Base-by-base conservation (phyloP, 495 filamentous ascomycete species). In the Aspergillus asperescens region DNA sequence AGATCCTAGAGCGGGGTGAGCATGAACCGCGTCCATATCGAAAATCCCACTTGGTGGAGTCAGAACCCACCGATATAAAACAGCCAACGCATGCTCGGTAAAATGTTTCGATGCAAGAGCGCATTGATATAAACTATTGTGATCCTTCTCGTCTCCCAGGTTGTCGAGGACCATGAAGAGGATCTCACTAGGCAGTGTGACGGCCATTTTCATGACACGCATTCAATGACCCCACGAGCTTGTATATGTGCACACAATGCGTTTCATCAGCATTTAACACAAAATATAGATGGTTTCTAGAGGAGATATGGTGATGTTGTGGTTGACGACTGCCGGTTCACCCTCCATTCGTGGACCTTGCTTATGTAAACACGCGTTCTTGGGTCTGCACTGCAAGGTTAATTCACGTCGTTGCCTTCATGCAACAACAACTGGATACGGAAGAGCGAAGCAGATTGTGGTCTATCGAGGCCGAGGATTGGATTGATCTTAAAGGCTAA, bases 31-130 rank as follows among this genome's bases (percentile, higher is more conserved):
- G 16, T 18, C 28, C 13, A 18, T 1, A 4, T 35, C 1, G 5
- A n/a, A n/a, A n/a, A 3, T 16, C 22, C 28, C 6, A 50, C 15
- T 25, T 37, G 23, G 29, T 15, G 27, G 25, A 7, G 34, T 8
- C 7, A 13, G 16, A 16, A 45, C 32, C 12, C 66, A 83, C 82
- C 81, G 73, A 60, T 90, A 92, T 0, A 92, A 68, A 53, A 75
- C 67, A 5, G 77, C 67, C 31, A 90, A 50, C 3, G 85, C 81
- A 45, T 83, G 73, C 12, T 72, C 58, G 0, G 80, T 79, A 3
- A 87, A 60, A 44, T 25, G 51, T 52, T 46, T 62, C 15, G 58
- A 66, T 8, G 52, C 52, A 16, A 69, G 50, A 0, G 63, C 57
- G 49, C 61, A 68, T 57, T 64, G 61, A 22, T 54, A 64, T 6